These are phyloP conservation scores for Fusarium coffeatum DNA, from an alignment of 2,329 filamentous ascomycete species.

Conservation along the genomic window DNA sequence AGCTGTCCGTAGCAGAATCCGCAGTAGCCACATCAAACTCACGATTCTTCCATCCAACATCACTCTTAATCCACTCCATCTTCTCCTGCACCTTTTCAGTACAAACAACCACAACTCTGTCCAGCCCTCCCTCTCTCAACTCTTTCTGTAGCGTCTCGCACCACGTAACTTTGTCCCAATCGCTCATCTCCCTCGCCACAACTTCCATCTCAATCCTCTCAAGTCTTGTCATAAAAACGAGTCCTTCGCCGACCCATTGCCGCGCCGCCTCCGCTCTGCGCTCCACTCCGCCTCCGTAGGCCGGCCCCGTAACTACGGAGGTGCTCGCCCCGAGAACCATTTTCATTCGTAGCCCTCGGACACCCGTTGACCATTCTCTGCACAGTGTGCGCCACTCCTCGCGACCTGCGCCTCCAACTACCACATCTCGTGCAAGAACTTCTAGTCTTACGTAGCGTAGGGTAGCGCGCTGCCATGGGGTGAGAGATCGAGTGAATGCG, in stretches of 20 bases:
- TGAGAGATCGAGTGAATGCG: slow-evolving; percentile 51
- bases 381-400: slow-evolving; percentile 55
- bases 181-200: slow-evolving; percentile 48
- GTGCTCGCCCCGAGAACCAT: slow-evolving; percentile 48
- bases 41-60: slow-evolving; percentile 33
- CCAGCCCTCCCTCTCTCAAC: slow-evolving; percentile 40
- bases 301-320: slow-evolving; percentile 39
- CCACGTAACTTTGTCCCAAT: slow-evolving; percentile 51
- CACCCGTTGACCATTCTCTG: slow-evolving; percentile 49
- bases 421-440: slow-evolving; percentile 54
- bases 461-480: slow-evolving; percentile 56
- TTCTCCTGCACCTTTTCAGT: slow-evolving; percentile 44
- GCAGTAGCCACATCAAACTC: background rate
- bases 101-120: slow-evolving; percentile 39
- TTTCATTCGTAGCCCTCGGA: slow-evolving; percentile 56
- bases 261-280: slow-evolving; percentile 33
- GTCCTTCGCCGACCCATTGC: slow-evolving; percentile 44
- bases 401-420: slow-evolving; percentile 40
- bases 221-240: slow-evolving; percentile 49
- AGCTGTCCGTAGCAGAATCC: background rate
- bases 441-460: slow-evolving; percentile 58
- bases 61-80: slow-evolving; percentile 44
- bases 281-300: slow-evolving; percentile 30
- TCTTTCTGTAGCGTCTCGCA: slow-evolving; percentile 48
- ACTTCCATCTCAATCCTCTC: slow-evolving; percentile 57